Percentiles rank a stretch among this genome's conserved stretches.
phyloP scores from a whole-genome alignment of 2,329 filamentous ascomycete genomes.

The Fusarium neocosmosporiellum region DNA sequence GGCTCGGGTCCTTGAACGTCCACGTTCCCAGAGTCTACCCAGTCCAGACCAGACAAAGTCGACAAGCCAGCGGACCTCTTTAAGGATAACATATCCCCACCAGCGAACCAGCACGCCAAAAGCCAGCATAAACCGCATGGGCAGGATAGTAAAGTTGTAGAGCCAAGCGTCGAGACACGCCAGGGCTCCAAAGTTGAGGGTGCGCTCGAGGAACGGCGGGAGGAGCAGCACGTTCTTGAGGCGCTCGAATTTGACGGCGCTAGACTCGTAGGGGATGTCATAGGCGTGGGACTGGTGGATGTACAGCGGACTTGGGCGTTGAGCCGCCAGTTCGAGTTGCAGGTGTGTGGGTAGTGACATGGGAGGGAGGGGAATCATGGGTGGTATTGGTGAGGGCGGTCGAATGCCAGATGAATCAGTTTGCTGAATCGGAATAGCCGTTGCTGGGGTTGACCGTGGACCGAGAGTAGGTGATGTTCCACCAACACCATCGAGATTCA shows the following conservation, averaged over 20 bases:
- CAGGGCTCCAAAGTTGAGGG: slow-evolving; percentile 87
- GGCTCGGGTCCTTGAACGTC: slow-evolving; percentile 54
- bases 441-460: slow-evolving; percentile 33
- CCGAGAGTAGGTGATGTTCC: slow-evolving; percentile 33
- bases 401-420: slow-evolving; percentile 42
- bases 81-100: slow-evolving; percentile 78
- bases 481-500: slow-evolving; percentile 49
- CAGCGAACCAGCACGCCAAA: slow-evolving; percentile 80
- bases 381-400: slow-evolving; percentile 61
- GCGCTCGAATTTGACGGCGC: slow-evolving; percentile 90
- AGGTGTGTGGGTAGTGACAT: slow-evolving; percentile 75
- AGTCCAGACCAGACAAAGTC: slow-evolving; percentile 84
- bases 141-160: slow-evolving; percentile 95
- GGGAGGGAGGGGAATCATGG: slow-evolving; percentile 70
- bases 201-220: slow-evolving; percentile 83
- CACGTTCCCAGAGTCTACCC: slow-evolving; percentile 79
- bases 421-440: slow-evolving; percentile 42
- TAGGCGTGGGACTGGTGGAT: slow-evolving; percentile 68
- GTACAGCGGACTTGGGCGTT: slow-evolving; percentile 72
- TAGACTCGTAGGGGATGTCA: slow-evolving; percentile 87
- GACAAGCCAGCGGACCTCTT: slow-evolving; percentile 77
- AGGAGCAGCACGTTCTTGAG: slow-evolving; percentile 89
- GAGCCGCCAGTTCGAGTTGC: slow-evolving; percentile 72
- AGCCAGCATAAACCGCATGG: slow-evolving; percentile 87
- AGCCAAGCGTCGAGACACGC: slow-evolving; percentile 97